phyloP scores from a whole-genome alignment of 331 rosid species.

The Malus hybrid region DNA sequence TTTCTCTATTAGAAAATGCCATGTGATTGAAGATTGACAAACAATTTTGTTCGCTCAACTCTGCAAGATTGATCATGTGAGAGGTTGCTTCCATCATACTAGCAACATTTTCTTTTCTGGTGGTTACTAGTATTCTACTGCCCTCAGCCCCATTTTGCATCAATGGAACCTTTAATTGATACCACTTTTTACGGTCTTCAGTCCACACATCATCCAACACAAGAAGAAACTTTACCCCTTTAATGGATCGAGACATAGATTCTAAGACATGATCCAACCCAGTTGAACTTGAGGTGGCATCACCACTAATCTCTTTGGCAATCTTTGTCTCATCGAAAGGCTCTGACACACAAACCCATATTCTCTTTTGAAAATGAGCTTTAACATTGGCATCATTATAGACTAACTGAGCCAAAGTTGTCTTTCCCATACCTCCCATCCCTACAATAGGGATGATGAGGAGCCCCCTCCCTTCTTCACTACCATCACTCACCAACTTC shows the following conservation, averaged over 20 bases:
- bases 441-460: background rate
- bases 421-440: slow-evolving; percentile 3
- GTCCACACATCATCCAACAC: slow-evolving; percentile 16
- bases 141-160: background rate
- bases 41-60: background rate
- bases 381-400: background rate
- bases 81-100: background rate
- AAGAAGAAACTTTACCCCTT: background rate
- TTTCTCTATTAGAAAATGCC: background rate
- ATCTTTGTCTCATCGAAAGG: background rate
- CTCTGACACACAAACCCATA: slow-evolving; percentile 2
- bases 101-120: background rate
- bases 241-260: background rate
- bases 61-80: background rate
- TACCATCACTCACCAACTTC: background rate
- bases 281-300: background rate
- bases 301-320: background rate
- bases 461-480: background rate
- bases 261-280: background rate
- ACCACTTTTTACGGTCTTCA: background rate
- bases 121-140: slow-evolving; percentile 3
- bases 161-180: background rate
- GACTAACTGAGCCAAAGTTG: background rate
- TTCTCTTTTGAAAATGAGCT: background rate
- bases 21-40: background rate